Percentiles rank a stretch among this genome's conserved stretches.
Conservation (phyloP, 2,329 filamentous ascomycete genomes). For the Verticillium zaregamsianum region DNA sequence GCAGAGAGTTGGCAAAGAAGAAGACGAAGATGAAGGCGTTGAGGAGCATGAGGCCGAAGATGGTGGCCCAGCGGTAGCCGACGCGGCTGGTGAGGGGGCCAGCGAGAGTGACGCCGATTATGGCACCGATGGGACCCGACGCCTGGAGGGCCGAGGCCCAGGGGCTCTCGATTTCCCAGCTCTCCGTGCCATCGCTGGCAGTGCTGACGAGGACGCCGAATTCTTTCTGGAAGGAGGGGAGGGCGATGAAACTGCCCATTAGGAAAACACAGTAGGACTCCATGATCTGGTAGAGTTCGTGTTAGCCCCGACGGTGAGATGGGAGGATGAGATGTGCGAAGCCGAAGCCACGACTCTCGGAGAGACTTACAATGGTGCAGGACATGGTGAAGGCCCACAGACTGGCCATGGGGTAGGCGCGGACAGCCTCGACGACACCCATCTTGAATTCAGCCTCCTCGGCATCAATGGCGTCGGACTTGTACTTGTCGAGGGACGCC, state of each 20-base stretch:
- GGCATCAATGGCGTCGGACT: constrained; percentile 51
- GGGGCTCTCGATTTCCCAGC: constrained; percentile 39
- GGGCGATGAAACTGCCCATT: constrained; percentile 54
- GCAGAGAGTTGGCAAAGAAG: constrained; percentile 38
- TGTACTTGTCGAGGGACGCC: constrained; percentile 34
- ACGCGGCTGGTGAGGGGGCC: constrained; percentile 56
- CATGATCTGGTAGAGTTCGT: constrained; percentile 48
- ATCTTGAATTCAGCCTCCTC: constrained; percentile 38
- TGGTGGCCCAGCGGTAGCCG: constrained; percentile 56
- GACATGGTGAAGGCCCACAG: constrained; percentile 35
- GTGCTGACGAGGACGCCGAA: constrained; percentile 50
- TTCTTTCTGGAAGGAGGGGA: constrained; percentile 35
- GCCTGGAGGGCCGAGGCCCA: constrained; percentile 58
- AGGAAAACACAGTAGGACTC: constrained; percentile 61
- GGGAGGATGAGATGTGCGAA: constrained; percentile 3
- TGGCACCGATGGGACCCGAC: constrained; percentile 52
- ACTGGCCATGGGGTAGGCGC: constrained; percentile 28
- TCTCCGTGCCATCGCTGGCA: constrained; percentile 11
- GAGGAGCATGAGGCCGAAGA: constrained; percentile 50
- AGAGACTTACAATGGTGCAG: constrained; percentile 32
- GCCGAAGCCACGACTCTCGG: background rate
- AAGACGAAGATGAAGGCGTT: constrained; percentile 55
- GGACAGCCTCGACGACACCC: constrained; percentile 27
- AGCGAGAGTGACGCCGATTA: constrained; percentile 55
- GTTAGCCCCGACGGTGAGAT: constrained; percentile 1